Base-by-base conservation (phyloP, 2,329 filamentous ascomycete species). In the Aspergillus awamori region DNA sequence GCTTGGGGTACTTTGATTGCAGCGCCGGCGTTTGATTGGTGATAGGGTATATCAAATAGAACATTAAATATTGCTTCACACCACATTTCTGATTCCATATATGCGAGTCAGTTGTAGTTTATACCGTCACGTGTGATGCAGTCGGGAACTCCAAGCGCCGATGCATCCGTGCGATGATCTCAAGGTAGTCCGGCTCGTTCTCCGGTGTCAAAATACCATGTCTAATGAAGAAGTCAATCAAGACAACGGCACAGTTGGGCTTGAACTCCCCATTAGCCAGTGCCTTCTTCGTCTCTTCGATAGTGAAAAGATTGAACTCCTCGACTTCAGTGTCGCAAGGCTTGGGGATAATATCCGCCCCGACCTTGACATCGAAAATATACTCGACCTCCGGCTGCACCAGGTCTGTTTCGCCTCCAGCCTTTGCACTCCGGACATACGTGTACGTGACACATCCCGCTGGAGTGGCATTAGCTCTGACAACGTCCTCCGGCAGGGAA, bases 311-410 rank as follows among this genome's bases (percentile, higher is more conserved):
- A 72, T 87, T 85, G 74, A 98, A 98, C 63, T 87, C 86, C 71
- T 93, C 91, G 4, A 97, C 95, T 79, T 99, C 95, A 57, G 89
- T 88, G 75, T 99, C 95, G 61, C 90, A 89, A 17, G 94, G 93
- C 72, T 84, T 85, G 11, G 90, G 93, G 38, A 86, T 79, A 4
- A 92, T 82, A 61, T 87, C 86, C 5, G 81, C 77, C 2, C 89
- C 85, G 65, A 99, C 80, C 76, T 92, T 88, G 64, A 98, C 80
- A 74, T 99, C 93, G 78, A 95, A 99, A 48, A 97, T 82, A 81
- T 93, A 97, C 78, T 98, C 89, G 70, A 88, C 89, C 78, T 98
- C 95, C 0, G 95, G 95, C 78, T 96, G 94, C 72, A 97, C 83
- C 70, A 96, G 82, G 10, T 89, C 89, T 8, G 84, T 86, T 78